Evolutionary conservation across 2,329 filamentous ascomycete genomes (phyloP), one percentile per base, ranked within the genome.

Genomic region (Fusarium concolor): DNA sequence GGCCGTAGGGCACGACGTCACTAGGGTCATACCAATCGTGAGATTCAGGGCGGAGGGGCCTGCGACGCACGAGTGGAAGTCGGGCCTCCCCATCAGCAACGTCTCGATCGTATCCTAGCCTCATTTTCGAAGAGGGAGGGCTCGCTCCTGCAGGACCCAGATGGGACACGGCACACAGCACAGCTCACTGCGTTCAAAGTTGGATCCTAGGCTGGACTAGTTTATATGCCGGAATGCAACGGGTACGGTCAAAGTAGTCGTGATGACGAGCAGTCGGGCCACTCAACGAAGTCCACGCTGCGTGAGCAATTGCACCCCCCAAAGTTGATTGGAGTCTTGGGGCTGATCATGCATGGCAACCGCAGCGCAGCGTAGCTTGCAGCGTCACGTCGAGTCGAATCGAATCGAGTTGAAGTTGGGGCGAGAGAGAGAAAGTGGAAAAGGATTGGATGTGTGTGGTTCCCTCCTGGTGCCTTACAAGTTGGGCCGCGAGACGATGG

Each of bases 81-180:
- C 71, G 71, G 66, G 62, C 62, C 18, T 72, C 73, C 62, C 64
- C 74, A 64, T 73, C 59, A 57, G 71, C 74, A 55, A 68, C 68
- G 71, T 75, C 76, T 76, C 70, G 75, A 63, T 71, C 67, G 35
- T 73, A 74, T 66, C 72, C 71, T 63, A 75, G 74, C 74, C 75
- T 74, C 75, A 78, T 76, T 70, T 72, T 74, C 56, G 54, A 63
- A 53, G 59, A 63, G 49, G 59, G 61, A 67, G 56, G 59, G 59
- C 26, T 60, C 38, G 33, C 60, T 64, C 29, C 60, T 64, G 61
- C 61, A 64, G 60, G 59, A 51, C 54, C 67, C 55, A 31, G 52
- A 62, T 50, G 51, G 63, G 37, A 45, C 52, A 53, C n/a, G 56
- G 58, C 51, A 31, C 51, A 66, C 76, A 74, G 74, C 64, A 71